These are phyloP conservation scores for Cyberlindnera maclurae DNA, from an alignment of 805 yeast species.

Conservation along the genomic window DNA sequence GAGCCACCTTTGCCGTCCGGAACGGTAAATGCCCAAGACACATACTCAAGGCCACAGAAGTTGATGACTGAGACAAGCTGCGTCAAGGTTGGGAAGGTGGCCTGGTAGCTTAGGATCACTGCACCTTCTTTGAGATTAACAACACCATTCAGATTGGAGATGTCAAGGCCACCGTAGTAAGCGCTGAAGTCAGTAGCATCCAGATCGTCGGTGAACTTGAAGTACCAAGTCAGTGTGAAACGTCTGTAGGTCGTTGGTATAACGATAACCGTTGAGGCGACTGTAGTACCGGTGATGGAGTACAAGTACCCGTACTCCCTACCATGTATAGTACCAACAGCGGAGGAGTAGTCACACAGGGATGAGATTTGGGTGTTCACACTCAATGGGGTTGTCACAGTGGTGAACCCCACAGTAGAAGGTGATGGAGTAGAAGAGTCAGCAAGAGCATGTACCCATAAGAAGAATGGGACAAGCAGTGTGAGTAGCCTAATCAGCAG, in stretches of 20 bases:
- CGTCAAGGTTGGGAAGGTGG: constrained; percentile 4
- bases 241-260: constrained; percentile 3
- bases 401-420: not conserved
- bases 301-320: constrained; percentile 1
- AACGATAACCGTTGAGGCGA: constrained; percentile 1
- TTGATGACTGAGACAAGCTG: constrained; percentile 1
- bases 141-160: constrained; percentile 4
- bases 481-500: constrained; percentile 4
- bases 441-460: constrained; percentile 1
- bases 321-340: constrained; percentile 2
- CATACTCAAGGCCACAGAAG: constrained; percentile 10
- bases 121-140: constrained; percentile 16
- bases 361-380: constrained; percentile 1
- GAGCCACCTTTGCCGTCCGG: not conserved
- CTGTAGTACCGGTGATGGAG: not conserved
- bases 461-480: constrained; percentile 1
- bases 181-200: constrained; percentile 9
- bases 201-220: constrained; percentile 6
- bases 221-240: constrained; percentile 13
- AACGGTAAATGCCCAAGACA: constrained; percentile 6
- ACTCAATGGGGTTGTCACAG: constrained; percentile 2
- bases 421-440: not conserved
- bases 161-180: constrained; percentile 5
- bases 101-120: constrained; percentile 6
- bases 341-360: constrained; percentile 2